These are phyloP conservation scores for Chytriomyces confervae DNA, from an alignment of 192 early-diverging fungal species.

Conservation along the genomic window DNA sequence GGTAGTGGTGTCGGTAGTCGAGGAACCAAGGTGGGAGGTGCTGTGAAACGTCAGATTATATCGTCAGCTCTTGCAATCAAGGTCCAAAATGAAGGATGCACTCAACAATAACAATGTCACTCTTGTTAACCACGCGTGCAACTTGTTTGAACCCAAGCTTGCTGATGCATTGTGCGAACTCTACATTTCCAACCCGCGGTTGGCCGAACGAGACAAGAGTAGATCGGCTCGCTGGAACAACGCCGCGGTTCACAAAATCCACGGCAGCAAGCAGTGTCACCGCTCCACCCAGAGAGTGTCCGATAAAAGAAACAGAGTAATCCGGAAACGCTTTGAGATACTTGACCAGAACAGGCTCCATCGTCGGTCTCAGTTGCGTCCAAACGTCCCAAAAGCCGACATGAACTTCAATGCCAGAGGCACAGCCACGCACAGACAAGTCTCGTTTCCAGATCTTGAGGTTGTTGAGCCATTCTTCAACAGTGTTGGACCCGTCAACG, in stretches of 20 bases:
- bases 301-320: constrained; percentile 33
- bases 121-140: constrained; percentile 23
- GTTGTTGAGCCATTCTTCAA: constrained; percentile 29
- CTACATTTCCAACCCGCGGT: constrained; percentile 45
- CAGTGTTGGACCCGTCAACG: constrained; percentile 37
- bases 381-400: constrained; percentile 34
- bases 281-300: constrained; percentile 46
- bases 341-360: neutral
- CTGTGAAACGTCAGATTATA: neutral
- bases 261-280: constrained; percentile 35
- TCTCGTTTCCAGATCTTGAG: neutral
- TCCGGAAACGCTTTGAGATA: neutral
- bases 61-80: constrained; percentile 11
- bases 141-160: neutral
- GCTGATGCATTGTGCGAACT: constrained; percentile 34
- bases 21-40: constrained; percentile 19
- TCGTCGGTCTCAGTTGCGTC: neutral
- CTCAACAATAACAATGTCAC: constrained; percentile 28
- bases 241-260: constrained; percentile 31
- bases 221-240: constrained; percentile 10
- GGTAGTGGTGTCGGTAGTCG: constrained; percentile 32
- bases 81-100: too few species aligned
- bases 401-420: constrained; percentile 30
- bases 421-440: neutral
- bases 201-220: constrained; percentile 40